Conservation (phyloP, 2,329 filamentous ascomycete genomes). For the Fusarium incarnatum region DNA sequence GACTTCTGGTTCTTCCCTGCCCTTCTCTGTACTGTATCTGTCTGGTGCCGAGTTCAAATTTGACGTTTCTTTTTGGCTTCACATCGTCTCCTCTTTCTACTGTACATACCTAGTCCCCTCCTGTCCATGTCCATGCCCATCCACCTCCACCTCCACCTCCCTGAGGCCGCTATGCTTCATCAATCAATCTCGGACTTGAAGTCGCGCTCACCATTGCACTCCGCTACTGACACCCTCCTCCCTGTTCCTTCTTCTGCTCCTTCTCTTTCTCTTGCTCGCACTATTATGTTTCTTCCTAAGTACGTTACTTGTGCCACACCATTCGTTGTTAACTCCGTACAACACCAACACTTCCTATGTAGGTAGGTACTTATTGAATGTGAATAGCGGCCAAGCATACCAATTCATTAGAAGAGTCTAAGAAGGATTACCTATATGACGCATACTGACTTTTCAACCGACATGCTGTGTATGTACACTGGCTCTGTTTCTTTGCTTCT, state of each 20-base stretch:
- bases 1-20: conserved; percentile 2
- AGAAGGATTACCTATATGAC: not conserved
- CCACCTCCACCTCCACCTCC: conserved; percentile 40
- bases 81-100: conserved; percentile 18
- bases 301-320: conserved; percentile 44
- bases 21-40: conserved; percentile 19
- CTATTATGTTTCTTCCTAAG: conserved; percentile 28
- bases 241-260: conserved; percentile 14
- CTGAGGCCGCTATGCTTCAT: conserved; percentile 45
- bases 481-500: not conserved
- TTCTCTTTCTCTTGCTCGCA: conserved; percentile 16
- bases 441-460: conserved; percentile 4
- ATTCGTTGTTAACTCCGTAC: conserved; percentile 28
- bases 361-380: not conserved
- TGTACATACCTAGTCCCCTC: conserved; percentile 13
- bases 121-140: conserved; percentile 18
- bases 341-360: conserved; percentile 18
- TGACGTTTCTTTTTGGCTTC: conserved; percentile 18
- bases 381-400: not conserved
- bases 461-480: conserved; percentile 8
- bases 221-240: conserved; percentile 47
- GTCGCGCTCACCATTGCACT: conserved; percentile 35
- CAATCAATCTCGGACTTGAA: conserved; percentile 43
- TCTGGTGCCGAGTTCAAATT: conserved; percentile 9
- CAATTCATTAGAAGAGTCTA: conserved; percentile 1